Conservation (phyloP, 768 basidiomycete genomes). For the Kwoniella sp. region DNA sequence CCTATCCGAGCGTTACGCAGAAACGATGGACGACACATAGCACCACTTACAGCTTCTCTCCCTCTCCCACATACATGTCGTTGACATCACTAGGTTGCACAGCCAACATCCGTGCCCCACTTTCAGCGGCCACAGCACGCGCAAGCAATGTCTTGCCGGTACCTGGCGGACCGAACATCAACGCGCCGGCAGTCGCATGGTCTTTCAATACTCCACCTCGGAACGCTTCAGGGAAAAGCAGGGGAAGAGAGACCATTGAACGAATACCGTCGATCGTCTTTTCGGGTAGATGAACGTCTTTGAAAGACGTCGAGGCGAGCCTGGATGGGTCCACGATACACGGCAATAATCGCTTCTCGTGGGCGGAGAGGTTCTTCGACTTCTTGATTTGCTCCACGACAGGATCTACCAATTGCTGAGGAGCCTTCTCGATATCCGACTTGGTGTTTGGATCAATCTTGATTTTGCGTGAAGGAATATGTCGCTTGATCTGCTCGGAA, state of each 20-base stretch:
- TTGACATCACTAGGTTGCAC: constrained; percentile 88
- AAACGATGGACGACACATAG: too few species aligned
- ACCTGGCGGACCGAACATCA: constrained; percentile 87
- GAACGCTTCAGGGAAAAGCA: constrained; percentile 85
- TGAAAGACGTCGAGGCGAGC: constrained; percentile 68
- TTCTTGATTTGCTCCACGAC: constrained; percentile 75
- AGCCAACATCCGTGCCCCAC: constrained; percentile 88
- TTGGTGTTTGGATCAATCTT: constrained; percentile 10
- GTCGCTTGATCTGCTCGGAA: constrained; percentile 23
- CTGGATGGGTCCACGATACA: constrained; percentile 83
- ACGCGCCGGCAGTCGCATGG: constrained; percentile 85
- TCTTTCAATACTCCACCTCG: constrained; percentile 84
- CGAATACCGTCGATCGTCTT: constrained; percentile 90
- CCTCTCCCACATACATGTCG: constrained; percentile 67
- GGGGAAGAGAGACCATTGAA: constrained; percentile 83
- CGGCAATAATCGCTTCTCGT: constrained; percentile 76
- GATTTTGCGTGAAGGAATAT: constrained; percentile 4
- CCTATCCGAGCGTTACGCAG: too few species aligned
- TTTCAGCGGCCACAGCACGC: constrained; percentile 87
- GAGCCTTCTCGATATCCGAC: constrained; percentile 34
- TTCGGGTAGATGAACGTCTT: constrained; percentile 81
- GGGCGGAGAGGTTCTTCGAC: constrained; percentile 72
- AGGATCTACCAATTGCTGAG: constrained; percentile 58
- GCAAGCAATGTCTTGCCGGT: constrained; percentile 89
- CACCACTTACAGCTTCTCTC: constrained; percentile 54